Percentiles rank a stretch among this genome's conserved stretches.
These are phyloP conservation scores for Fragilaria crotonensis DNA, from an alignment of 108 stramenopile species.

Conservation along the genomic window DNA sequence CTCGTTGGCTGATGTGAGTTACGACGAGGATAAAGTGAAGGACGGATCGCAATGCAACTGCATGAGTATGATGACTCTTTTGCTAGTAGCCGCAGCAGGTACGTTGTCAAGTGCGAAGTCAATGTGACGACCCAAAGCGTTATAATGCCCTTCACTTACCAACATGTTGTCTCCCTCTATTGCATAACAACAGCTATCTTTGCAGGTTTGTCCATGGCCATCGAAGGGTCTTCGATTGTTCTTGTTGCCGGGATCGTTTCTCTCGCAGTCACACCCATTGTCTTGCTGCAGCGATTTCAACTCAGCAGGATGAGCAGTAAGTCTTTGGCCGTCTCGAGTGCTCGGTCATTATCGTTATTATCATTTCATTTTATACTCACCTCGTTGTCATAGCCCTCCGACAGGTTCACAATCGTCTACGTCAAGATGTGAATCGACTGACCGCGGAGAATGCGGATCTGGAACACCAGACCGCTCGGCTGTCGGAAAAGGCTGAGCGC, in stretches of 20 bases:
- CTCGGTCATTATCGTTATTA: too few species aligned
- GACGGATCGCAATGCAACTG: not conserved
- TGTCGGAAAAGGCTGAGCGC: not conserved
- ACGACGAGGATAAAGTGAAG: not conserved
- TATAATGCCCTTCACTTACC: too few species aligned
- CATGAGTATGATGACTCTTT: not conserved
- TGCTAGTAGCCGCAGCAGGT: not conserved
- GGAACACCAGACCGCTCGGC: not conserved
- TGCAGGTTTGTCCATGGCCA: not conserved
- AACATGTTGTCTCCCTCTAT: not conserved
- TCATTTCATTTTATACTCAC: not conserved
- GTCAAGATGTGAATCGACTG: conserved; percentile 1
- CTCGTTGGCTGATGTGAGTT: not conserved
- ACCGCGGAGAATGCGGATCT: not conserved
- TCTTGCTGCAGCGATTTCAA: not conserved
- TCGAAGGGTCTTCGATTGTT: not conserved
- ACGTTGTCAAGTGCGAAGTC: not conserved
- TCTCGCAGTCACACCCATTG: not conserved
- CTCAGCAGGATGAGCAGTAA: not conserved
- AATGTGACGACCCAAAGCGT: not conserved
- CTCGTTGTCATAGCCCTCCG: not conserved
- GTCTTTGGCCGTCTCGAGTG: not conserved
- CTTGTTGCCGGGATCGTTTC: not conserved
- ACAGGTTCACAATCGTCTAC: not conserved
- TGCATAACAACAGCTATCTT: not conserved